These are phyloP conservation scores for Nicotiana attenuata DNA, from an alignment of 257 asterid species.

Conservation along the genomic window DNA sequence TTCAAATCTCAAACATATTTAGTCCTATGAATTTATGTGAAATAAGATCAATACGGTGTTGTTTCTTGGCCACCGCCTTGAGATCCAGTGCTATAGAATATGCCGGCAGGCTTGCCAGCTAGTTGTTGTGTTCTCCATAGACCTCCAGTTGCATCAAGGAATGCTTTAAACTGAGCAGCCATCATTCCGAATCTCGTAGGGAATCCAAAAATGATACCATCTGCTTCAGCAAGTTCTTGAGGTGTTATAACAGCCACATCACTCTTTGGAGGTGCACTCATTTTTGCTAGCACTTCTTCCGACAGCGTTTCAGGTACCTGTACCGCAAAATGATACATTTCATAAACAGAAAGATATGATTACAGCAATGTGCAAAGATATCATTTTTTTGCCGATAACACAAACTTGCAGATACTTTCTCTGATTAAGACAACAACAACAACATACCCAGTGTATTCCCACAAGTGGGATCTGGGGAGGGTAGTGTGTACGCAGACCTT, in stretches of 20 bases:
- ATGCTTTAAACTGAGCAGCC: slow-evolving; percentile 88
- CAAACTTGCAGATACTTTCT: too few relatives aligned
- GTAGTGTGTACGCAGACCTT: too few relatives aligned
- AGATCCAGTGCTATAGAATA: slow-evolving; percentile 84
- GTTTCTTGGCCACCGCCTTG: slow-evolving; percentile 90
- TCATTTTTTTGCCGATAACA: too few relatives aligned
- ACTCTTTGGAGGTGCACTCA: slow-evolving; percentile 82
- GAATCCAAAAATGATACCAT: slow-evolving; percentile 74
- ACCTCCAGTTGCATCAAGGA: slow-evolving; percentile 78
- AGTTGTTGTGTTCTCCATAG: slow-evolving; percentile 85
- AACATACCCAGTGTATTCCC: too few relatives aligned
- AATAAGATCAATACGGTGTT: slow-evolving; percentile 44
- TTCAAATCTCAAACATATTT: not conserved
- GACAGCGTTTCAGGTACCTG: slow-evolving; percentile 78
- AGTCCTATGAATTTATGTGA: not conserved
- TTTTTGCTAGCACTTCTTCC: slow-evolving; percentile 64
- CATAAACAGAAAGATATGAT: not conserved
- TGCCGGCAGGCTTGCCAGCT: slow-evolving; percentile 87
- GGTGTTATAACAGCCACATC: slow-evolving; percentile 57
- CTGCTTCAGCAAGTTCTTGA: slow-evolving; percentile 61
- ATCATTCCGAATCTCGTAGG: slow-evolving; percentile 86
- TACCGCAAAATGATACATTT: not conserved
- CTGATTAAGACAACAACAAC: too few relatives aligned
- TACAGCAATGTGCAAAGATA: not conserved
- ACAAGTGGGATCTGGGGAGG: too few relatives aligned